Evolutionary conservation across 2,329 filamentous ascomycete genomes (phyloP).

Genomic region (Cercospora sp.): DNA sequence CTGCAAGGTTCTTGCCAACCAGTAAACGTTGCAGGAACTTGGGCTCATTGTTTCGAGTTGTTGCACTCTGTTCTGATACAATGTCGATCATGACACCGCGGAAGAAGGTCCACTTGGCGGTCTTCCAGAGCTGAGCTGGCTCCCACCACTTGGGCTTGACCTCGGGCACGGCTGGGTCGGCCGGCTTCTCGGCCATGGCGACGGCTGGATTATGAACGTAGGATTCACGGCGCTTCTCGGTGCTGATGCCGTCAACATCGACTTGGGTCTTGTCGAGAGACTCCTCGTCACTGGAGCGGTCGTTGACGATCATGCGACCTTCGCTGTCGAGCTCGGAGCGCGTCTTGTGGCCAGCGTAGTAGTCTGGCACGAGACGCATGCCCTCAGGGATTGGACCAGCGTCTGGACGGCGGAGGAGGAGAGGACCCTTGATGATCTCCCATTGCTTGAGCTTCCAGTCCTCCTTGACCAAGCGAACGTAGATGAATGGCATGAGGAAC

Average conservation of each 20-base stretch:
- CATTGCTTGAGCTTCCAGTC: constrained; percentile 61
- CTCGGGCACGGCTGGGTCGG: background rate
- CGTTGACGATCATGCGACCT: constrained; percentile 27
- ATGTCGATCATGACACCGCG: constrained; percentile 29
- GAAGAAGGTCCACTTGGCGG: constrained; percentile 25
- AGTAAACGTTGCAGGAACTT: constrained; percentile 41
- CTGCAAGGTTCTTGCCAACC: constrained; percentile 25
- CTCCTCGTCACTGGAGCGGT: constrained; percentile 20
- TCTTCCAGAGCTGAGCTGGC: constrained; percentile 23
- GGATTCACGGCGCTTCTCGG: constrained; percentile 11
- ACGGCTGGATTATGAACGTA: constrained; percentile 13
- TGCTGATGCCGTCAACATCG: constrained; percentile 15
- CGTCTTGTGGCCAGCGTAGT: constrained; percentile 43
- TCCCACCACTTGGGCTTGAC: constrained; percentile 39
- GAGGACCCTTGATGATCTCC: constrained; percentile 54
- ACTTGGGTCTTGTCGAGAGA: constrained; percentile 7
- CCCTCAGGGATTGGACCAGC: constrained; percentile 11
- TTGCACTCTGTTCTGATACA: constrained; percentile 39
- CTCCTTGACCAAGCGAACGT: constrained; percentile 59
- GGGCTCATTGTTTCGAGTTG: constrained; percentile 34
- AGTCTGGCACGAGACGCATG: constrained; percentile 26
- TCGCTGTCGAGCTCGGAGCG: constrained; percentile 50
- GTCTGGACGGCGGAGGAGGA: constrained; percentile 28
- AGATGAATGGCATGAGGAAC: constrained; percentile 62
- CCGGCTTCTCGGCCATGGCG: constrained; percentile 8